phyloP scores from a whole-genome alignment of 1,284 basidiomycete genomes.

The Clitocybe nebularis region DNA sequence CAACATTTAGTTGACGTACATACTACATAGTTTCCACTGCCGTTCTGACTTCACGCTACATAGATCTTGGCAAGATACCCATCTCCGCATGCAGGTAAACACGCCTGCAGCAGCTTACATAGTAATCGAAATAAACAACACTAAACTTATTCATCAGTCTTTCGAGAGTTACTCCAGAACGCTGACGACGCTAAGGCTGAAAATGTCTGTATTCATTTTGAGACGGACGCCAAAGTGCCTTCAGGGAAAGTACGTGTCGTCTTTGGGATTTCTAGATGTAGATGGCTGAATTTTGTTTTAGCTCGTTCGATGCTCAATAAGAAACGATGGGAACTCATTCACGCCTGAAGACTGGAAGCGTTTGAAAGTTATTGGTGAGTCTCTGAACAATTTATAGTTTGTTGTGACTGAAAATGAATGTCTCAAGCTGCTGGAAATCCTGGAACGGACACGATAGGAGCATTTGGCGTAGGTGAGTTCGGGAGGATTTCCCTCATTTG shows the following conservation, averaged over 20 bases:
- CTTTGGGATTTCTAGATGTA: background rate
- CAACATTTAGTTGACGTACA: no score
- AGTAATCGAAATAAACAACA: no score
- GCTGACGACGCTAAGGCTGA: background rate
- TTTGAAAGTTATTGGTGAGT: background rate
- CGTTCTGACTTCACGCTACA: background rate
- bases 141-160: background rate
- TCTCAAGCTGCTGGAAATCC: background rate
- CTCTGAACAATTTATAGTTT: background rate
- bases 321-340: background rate
- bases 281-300: background rate
- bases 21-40: no score
- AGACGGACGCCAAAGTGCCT: background rate
- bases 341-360: background rate
- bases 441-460: background rate
- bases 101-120: no score
- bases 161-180: conserved; percentile 2
- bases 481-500: background rate
- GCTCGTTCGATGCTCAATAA: background rate
- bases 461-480: background rate
- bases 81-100: background rate
- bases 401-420: background rate
- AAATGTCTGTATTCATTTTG: background rate
- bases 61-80: conserved; percentile 1
- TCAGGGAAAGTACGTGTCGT: no score